phyloP scores from a whole-genome alignment of 441 rosid species.

The Gossypium schwendimanii region DNA sequence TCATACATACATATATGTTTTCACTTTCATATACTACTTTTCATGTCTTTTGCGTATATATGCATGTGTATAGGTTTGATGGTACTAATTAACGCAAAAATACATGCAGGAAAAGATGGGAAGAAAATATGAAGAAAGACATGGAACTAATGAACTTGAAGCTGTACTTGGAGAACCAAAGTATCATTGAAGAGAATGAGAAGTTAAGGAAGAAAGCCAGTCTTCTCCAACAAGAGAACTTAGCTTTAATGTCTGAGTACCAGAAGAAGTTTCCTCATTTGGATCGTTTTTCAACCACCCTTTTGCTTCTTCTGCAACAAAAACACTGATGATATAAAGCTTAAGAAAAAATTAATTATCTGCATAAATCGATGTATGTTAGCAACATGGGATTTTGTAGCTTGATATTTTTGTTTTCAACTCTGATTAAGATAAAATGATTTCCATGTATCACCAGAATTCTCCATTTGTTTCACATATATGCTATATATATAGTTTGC shows the following conservation, averaged over 20 bases:
- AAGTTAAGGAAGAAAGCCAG: slow-evolving; percentile 36
- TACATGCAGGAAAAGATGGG: slow-evolving; percentile 22
- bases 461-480: neutral
- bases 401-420: neutral
- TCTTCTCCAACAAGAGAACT: slow-evolving; percentile 38
- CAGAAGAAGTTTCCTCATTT: slow-evolving; percentile 28
- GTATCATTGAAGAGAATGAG: slow-evolving; percentile 38
- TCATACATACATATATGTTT: neutral
- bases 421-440: neutral
- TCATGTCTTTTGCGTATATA: neutral
- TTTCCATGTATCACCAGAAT: neutral
- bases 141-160: slow-evolving; percentile 36
- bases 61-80: neutral
- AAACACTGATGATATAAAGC: slow-evolving; percentile 8
- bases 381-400: neutral
- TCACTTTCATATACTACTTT: neutral
- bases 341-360: neutral
- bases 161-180: slow-evolving; percentile 41
- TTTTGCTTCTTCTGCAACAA: slow-evolving; percentile 22
- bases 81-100: neutral
- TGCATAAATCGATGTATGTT: neutral
- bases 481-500: neutral
- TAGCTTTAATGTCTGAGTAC: slow-evolving; percentile 28
- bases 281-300: slow-evolving; percentile 25
- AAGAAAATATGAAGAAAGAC: slow-evolving; percentile 19